Base-by-base conservation (phyloP, 805 yeast genomes). In the Wickerhamomyces bisporus region DNA sequence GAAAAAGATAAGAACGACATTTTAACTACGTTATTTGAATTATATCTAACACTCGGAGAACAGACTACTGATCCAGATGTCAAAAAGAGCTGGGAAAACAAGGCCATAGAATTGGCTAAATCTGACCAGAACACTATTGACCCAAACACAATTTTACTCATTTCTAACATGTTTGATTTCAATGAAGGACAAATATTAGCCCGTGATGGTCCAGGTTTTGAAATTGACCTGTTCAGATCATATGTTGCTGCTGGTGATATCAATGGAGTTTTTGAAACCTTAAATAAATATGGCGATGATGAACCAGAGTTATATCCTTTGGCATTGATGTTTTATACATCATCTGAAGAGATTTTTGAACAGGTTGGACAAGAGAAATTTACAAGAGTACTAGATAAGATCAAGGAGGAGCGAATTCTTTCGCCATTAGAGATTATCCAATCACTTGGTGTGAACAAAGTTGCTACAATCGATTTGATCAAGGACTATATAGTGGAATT, bases 381-480 rank as follows among this genome's bases (percentile, higher is more conserved):
- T 33, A 60, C 62, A 36, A 53, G 55, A 14, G 62, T 89, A 1
- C 57, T 91, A 15, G 62, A 71, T 20, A 70, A 67, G 40, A 72
- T 86, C 34, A 71, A 75, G 33, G 55, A 64, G 3, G 61, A 66
- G 13, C 72, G 75, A 34, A 55, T 83, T 13, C 67, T 86, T 61
- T 68, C 94, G 0, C 84, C 94, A 0, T 58, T 86, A 15, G 96
- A 89, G 47, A 64, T 93, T 2, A 67, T 91, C n/a, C 79, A 81
- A 44, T 71, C 79, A 3, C 58, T 88, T 30, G 72, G 87, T 29
- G 57, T 71, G 3, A 77, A 79, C 30, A 77, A 76, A 11, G 77
- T 73, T 21, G 76, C 86, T 0, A 77, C 83, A 0, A 71, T 86
- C 26, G 95, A 94, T 0, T 60, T 85, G 17, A 69, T 93, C 21